Evolutionary conservation across 352 stramenopile genomes (phyloP), one percentile per base, ranked within the genome.

Genomic region (Globisporangium parvum): DNA sequence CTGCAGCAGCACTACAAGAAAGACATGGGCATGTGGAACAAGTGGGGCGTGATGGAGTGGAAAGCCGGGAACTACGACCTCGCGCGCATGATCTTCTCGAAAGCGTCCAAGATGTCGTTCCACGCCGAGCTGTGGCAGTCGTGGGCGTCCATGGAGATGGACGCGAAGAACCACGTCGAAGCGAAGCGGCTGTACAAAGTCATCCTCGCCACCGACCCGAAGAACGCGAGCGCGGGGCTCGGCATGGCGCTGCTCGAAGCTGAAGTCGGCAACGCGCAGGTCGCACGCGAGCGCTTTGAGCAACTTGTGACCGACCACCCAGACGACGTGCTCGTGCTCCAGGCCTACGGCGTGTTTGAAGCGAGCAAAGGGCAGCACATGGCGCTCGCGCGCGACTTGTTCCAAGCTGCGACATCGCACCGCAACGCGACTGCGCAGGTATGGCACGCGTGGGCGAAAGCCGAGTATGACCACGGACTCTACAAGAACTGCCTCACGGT

Each of bases 21-120:
- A 21, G 82, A 95, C 69, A 93, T 95, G 82, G 77, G 72, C 62
- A 95, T 95, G 85, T 95, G 85, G 85, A 95, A 95, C 72, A 95
- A 95, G 60, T 95, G 85, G 85, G 85, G 71, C 47, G 82, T 85
- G 45, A 95, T 95, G 85, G 85, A 95, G 65, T 95, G 85, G 85
- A 90, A 91, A 47, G 83, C 78, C 4, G 80, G 77, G 0, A 95
- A 95, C 59, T 78, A 80, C 59, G 78, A 81, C 60, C 71, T 95
- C 44, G 82, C 85, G 52, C 66, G 85, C 42, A 93, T 92, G 79
- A 93, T 95, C 59, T 95, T 93, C 60, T 64, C 64, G 49, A 93
- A 92, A 57, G 80, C 80, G 15, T 70, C 78, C 42, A 84, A 82
- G 56, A 73, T 89, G 48, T 83, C 70, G 42, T 95, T 91, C 60